phyloP scores from a whole-genome alignment of 2,329 filamentous ascomycete species.

The Apiospora malaysiana region DNA sequence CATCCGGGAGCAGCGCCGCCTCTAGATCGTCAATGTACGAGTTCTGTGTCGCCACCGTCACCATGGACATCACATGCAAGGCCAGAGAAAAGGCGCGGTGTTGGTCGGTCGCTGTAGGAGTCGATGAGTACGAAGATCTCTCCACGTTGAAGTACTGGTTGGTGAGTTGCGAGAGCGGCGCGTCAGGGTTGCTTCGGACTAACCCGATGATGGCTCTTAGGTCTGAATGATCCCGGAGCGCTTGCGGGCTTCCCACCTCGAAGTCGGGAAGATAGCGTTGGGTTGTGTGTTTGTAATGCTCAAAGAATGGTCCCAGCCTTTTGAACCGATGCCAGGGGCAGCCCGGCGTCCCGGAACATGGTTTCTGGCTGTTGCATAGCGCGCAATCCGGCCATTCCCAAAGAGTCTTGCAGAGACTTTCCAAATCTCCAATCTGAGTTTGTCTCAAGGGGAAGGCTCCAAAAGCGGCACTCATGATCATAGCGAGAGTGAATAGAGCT shows the following conservation, averaged over 20 bases:
- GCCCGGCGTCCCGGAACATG: neutral
- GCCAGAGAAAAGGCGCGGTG: neutral
- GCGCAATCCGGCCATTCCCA: neutral
- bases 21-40: neutral
- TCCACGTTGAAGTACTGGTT: neutral
- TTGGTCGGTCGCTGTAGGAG: neutral
- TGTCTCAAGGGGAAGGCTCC: neutral
- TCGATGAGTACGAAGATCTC: neutral
- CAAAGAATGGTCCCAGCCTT: neutral
- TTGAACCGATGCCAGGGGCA: neutral
- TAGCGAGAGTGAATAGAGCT: too few species aligned
- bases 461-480: neutral
- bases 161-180: neutral
- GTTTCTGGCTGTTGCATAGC: neutral
- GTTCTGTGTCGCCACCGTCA: neutral
- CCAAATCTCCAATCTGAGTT: neutral
- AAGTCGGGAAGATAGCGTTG: neutral
- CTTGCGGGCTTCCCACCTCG: neutral
- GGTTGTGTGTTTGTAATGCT: neutral
- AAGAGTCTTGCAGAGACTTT: neutral
- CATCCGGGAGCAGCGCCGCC: neutral
- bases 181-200: neutral
- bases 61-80: neutral
- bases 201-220: neutral
- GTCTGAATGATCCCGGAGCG: neutral